Conservation (phyloP, 176 grass and related monocot species). For the Cocos nucifera region DNA sequence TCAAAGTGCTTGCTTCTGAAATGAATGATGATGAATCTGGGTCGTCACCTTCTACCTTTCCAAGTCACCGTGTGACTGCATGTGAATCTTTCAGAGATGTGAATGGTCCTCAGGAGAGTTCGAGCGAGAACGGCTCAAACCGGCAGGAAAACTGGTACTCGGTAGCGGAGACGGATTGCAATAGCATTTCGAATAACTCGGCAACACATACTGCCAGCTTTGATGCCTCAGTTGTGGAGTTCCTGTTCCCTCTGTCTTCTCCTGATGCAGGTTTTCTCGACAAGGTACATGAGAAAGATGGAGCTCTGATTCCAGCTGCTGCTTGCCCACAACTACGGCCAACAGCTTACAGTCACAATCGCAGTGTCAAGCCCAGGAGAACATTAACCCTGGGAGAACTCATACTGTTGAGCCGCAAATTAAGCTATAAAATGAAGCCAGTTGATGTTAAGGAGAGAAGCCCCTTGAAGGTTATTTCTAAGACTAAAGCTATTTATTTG, state of each 20-base stretch:
- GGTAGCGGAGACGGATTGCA: slow-evolving; percentile 41
- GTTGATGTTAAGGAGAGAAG: neutral
- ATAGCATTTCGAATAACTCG: slow-evolving; percentile 34
- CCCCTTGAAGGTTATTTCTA: no score
- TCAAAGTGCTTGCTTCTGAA: neutral
- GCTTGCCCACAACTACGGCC: slow-evolving; percentile 7
- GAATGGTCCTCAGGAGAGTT: neutral
- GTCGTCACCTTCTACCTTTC: slow-evolving; percentile 5
- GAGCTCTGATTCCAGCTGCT: neutral
- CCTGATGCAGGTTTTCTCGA: slow-evolving; percentile 37
- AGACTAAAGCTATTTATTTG: no score
- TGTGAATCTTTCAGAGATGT: neutral
- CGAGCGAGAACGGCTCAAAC: slow-evolving; percentile 27
- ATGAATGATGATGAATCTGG: slow-evolving; percentile 29
- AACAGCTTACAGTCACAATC: slow-evolving; percentile 27
- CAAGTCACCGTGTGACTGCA: slow-evolving; percentile 1
- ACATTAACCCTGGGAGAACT: slow-evolving; percentile 74
- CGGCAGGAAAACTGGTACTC: slow-evolving; percentile 39
- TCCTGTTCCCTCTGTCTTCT: slow-evolving; percentile 44
- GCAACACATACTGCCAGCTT: slow-evolving; percentile 4
- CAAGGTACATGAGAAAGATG: neutral
- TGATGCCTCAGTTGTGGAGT: slow-evolving; percentile 40
- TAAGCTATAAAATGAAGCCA: slow-evolving; percentile 33
- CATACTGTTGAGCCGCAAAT: slow-evolving; percentile 64
- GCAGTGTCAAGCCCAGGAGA: slow-evolving; percentile 25